Percentiles rank a stretch among this genome's conserved stretches.
These are phyloP conservation scores for Epicoccum sorghinum DNA, from an alignment of 2,329 filamentous ascomycete genomes.

Conservation along the genomic window DNA sequence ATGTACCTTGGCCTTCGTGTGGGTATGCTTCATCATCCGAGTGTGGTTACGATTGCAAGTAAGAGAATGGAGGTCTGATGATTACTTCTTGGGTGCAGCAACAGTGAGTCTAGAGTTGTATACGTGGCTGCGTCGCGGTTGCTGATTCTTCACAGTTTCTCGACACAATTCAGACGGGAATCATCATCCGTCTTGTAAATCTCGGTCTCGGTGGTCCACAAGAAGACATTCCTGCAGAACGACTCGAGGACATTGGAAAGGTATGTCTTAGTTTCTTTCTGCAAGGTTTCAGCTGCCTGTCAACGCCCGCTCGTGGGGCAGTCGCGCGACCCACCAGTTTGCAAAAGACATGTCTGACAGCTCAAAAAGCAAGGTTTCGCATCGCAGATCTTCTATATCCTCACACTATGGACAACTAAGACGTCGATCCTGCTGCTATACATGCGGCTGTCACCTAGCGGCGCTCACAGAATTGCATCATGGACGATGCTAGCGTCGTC, in stretches of 20 bases:
- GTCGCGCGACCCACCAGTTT: conserved; percentile 10
- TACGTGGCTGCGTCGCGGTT: background rate
- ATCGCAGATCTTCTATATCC: conserved; percentile 38
- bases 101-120: conserved; percentile 23
- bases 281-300: conserved; percentile 18
- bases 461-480: conserved; percentile 26
- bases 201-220: conserved; percentile 33
- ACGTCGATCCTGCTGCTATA: conserved; percentile 37
- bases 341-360: conserved; percentile 18
- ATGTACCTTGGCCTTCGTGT: conserved; percentile 37
- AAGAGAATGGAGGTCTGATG: conserved; percentile 41
- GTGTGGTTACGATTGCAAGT: conserved; percentile 36
- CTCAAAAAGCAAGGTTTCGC: conserved; percentile 35
- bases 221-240: conserved; percentile 18
- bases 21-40: conserved; percentile 38
- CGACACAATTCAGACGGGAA: conserved; percentile 32
- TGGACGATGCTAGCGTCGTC: conserved; percentile 28
- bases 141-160: conserved; percentile 31
- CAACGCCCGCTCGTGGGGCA: conserved; percentile 4
- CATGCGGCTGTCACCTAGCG: conserved; percentile 34
- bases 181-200: conserved; percentile 33
- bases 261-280: conserved; percentile 20
- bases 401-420: conserved; percentile 38
- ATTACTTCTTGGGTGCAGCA: conserved; percentile 32
- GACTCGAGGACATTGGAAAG: conserved; percentile 32